These are phyloP conservation scores for Solanum gracilifrons DNA, from an alignment of 257 asterid genomes.

Conservation along the genomic window DNA sequence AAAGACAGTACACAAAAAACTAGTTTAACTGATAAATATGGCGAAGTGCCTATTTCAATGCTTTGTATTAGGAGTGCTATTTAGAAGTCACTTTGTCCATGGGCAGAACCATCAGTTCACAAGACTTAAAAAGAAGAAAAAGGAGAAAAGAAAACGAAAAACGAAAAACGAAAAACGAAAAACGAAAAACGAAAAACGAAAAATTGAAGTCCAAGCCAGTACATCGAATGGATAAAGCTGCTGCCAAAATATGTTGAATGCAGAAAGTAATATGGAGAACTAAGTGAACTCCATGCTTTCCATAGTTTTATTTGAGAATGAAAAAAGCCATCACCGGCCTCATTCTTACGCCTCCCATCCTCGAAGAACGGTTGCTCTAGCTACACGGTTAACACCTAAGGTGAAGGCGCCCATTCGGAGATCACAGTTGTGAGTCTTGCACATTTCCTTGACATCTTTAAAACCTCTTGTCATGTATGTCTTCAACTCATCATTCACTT, in stretches of 20 bases:
- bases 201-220: not conserved
- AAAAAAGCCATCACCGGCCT: not conserved
- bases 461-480: slow-evolving; percentile 71
- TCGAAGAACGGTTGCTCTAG: slow-evolving; percentile 71
- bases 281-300: not conserved
- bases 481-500: slow-evolving; percentile 72
- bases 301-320: not conserved
- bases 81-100: not conserved
- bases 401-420: slow-evolving; percentile 93
- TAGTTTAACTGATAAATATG: not conserved
- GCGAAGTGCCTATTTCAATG: not conserved
- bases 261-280: not conserved
- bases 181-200: not conserved
- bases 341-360: slow-evolving; percentile 82
- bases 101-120: not conserved
- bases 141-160: not conserved
- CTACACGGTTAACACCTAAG: slow-evolving; percentile 85
- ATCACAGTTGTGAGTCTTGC: slow-evolving; percentile 63
- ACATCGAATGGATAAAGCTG: not conserved
- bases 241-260: not conserved
- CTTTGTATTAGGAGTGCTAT: not conserved
- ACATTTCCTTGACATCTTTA: slow-evolving; percentile 66
- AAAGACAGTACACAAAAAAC: not conserved
- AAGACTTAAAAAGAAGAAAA: not conserved
- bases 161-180: not conserved